Percentiles rank a stretch among this genome's conserved stretches.
These are phyloP conservation scores for Antrodiella citrinella DNA, from an alignment of 768 basidiomycete genomes.

Conservation along the genomic window DNA sequence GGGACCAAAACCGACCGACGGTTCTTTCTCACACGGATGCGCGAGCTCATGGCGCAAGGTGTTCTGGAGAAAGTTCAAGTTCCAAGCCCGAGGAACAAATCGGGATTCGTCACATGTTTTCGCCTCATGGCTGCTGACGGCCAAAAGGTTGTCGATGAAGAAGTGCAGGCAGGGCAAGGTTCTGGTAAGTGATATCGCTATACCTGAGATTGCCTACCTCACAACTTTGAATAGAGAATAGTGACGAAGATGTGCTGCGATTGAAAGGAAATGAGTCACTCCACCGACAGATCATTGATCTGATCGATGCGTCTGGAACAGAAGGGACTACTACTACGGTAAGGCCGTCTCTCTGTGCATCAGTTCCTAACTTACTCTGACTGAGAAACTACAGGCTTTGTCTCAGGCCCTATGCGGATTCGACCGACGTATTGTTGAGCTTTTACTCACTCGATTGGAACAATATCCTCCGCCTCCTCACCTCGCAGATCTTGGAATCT, in stretches of 20 bases:
- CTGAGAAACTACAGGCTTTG: slow-evolving; percentile 43
- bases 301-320: slow-evolving; percentile 60
- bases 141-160: slow-evolving; percentile 24
- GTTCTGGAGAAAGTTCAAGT: slow-evolving; percentile 70
- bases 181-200: too few relatives aligned
- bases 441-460: slow-evolving; percentile 65
- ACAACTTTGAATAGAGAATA: slow-evolving; percentile 1
- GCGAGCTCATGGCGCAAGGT: slow-evolving; percentile 65
- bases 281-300: slow-evolving; percentile 71
- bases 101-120: slow-evolving; percentile 52
- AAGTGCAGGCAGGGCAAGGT: slow-evolving; percentile 5
- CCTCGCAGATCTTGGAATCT: slow-evolving; percentile 62
- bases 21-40: slow-evolving; percentile 69
- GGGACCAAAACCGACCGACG: slow-evolving; percentile 73
- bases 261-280: slow-evolving; percentile 58
- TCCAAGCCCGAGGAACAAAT: slow-evolving; percentile 46
- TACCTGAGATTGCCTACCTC: too few relatives aligned
- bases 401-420: slow-evolving; percentile 56
- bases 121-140: slow-evolving; percentile 46
- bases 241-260: slow-evolving; percentile 12
- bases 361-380: neutral
- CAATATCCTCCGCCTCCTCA: slow-evolving; percentile 59
- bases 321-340: slow-evolving; percentile 71
- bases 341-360: slow-evolving; percentile 8
- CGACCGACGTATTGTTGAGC: slow-evolving; percentile 76